phyloP scores from a whole-genome alignment of 768 basidiomycete species.

The Panus rudis region DNA sequence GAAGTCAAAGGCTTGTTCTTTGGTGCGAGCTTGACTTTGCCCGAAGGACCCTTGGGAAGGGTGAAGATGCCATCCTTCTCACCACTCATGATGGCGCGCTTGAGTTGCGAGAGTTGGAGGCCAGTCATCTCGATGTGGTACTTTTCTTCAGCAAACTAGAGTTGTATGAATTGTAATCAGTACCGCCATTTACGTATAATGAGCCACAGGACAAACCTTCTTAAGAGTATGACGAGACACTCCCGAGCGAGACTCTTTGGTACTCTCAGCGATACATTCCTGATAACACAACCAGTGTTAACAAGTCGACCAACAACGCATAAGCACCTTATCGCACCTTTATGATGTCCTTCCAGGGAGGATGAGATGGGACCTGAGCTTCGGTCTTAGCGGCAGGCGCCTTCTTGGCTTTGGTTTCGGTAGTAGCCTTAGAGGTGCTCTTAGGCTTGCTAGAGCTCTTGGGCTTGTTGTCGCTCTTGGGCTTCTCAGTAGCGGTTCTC shows the following conservation, averaged over 20 bases:
- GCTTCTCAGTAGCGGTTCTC: slow-evolving; percentile 6
- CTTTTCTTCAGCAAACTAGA: slow-evolving; percentile 47
- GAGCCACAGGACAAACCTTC: slow-evolving; percentile 27
- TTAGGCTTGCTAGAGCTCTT: slow-evolving; percentile 13
- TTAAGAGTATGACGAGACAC: slow-evolving; percentile 77
- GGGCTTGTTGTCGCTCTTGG: slow-evolving; percentile 7
- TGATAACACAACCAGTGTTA: slow-evolving; percentile 20
- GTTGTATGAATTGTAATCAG: not conserved
- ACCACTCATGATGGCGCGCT: slow-evolving; percentile 48
- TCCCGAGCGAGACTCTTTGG: slow-evolving; percentile 60
- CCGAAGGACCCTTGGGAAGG: slow-evolving; percentile 60
- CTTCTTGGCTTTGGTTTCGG: slow-evolving; percentile 9
- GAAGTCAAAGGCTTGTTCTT: slow-evolving; percentile 37
- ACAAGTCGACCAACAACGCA: not conserved
- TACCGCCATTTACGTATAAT: slow-evolving; percentile 2
- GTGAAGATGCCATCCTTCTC: slow-evolving; percentile 43
- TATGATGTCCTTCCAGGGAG: slow-evolving; percentile 34
- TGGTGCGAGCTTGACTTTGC: slow-evolving; percentile 68
- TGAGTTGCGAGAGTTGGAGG: slow-evolving; percentile 40
- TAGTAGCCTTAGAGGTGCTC: slow-evolving; percentile 9
- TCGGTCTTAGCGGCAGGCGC: slow-evolving; percentile 13
- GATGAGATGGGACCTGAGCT: slow-evolving; percentile 20
- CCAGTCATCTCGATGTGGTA: slow-evolving; percentile 39
- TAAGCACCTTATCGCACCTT: slow-evolving; percentile 17
- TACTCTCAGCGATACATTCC: slow-evolving; percentile 67